Percentiles rank a stretch among this genome's conserved stretches.
Evolutionary conservation across 805 yeast genomes (phyloP).

Genomic region (Yarrowia alimentaria): DNA sequence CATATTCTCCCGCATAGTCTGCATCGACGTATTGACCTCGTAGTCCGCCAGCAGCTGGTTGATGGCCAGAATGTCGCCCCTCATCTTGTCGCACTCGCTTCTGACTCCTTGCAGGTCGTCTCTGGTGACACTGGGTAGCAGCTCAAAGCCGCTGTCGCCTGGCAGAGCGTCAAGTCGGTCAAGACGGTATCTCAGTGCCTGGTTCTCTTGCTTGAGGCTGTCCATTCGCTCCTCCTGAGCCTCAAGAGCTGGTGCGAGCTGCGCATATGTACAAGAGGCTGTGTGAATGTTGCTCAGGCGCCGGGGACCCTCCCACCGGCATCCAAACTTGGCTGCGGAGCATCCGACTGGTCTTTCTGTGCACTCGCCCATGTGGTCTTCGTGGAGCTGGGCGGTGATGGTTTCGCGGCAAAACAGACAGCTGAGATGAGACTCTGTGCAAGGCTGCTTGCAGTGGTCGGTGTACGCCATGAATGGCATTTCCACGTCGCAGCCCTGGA

Average conservation of each 20-base stretch:
- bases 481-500: conserved; percentile 30
- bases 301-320: conserved; percentile 36
- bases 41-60: conserved; percentile 37
- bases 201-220: conserved; percentile 39
- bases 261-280: conserved; percentile 35
- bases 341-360: conserved; percentile 34
- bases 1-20: conserved; percentile 40
- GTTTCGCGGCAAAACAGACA: conserved; percentile 28
- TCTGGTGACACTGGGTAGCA: conserved; percentile 31
- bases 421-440: conserved; percentile 31
- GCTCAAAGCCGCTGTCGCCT: conserved; percentile 34
- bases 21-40: conserved; percentile 39
- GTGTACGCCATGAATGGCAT: conserved; percentile 29
- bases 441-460: conserved; percentile 28
- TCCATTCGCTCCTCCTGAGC: conserved; percentile 36
- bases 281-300: conserved; percentile 32
- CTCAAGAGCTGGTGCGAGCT: conserved; percentile 35
- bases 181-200: conserved; percentile 36
- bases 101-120: conserved; percentile 30
- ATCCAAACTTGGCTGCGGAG: conserved; percentile 36
- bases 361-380: conserved; percentile 32
- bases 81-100: conserved; percentile 40
- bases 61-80: conserved; percentile 40
- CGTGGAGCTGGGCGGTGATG: conserved; percentile 28
- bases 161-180: conserved; percentile 32